A percentile compares a stretch with the other conserved stretches of the same genome.
Conservation (phyloP, 352 stramenopile species). For the Phytophthora parvispora region DNA sequence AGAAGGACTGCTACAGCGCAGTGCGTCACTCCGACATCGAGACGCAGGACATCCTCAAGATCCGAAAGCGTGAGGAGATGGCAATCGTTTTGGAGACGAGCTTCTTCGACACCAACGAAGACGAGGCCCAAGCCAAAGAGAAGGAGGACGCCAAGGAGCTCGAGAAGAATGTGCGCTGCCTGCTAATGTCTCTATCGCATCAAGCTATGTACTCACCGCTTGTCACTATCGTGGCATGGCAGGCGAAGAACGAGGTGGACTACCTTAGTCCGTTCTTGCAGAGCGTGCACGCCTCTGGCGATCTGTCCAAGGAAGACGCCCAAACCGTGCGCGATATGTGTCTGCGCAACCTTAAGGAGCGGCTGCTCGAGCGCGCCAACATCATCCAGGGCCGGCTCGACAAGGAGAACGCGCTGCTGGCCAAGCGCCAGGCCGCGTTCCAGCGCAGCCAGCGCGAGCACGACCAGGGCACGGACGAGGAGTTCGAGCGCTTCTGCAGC, state of each 20-base stretch:
- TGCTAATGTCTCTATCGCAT: background rate
- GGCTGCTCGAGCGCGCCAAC: conserved; percentile 93
- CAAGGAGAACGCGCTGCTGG: conserved; percentile 93
- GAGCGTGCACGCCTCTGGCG: conserved; percentile 62
- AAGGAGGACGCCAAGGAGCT: conserved; percentile 77
- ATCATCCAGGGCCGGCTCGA: conserved; percentile 96
- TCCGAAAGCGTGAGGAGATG: conserved; percentile 90
- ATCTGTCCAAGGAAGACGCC: conserved; percentile 89
- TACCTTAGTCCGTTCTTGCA: conserved; percentile 96
- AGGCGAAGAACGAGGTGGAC: conserved; percentile 88
- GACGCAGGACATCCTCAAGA: conserved; percentile 93
- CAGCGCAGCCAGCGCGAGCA: conserved; percentile 94
- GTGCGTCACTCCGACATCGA: conserved; percentile 91
- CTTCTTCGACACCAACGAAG: conserved; percentile 85
- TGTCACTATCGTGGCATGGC: background rate
- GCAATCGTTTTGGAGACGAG: conserved; percentile 86
- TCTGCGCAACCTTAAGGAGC: conserved; percentile 94
- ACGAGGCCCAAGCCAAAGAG: conserved; percentile 67
- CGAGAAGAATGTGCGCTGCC: conserved; percentile 65
- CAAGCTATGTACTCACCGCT: background rate
- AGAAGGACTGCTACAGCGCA: conserved; percentile 94
- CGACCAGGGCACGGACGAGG: conserved; percentile 92
- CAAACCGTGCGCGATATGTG: conserved; percentile 90
- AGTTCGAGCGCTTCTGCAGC: conserved; percentile 96
- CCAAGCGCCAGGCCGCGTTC: conserved; percentile 94